Evolutionary conservation across 169 alveolate species (phyloP).

Genomic region (Plasmodium coatneyi): DNA sequence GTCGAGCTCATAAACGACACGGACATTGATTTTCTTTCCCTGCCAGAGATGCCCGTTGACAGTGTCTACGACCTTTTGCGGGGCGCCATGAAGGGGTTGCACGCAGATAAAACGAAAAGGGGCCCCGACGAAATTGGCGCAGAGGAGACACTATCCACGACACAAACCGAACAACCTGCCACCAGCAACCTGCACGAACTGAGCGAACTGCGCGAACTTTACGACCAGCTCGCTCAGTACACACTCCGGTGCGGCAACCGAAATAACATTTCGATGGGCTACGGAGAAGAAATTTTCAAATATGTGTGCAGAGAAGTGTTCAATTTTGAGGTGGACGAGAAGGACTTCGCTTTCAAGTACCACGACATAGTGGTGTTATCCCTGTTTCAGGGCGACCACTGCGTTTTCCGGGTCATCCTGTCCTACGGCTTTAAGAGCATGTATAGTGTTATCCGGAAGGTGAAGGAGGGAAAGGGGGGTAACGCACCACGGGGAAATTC

Average conservation of each 20-base stretch:
- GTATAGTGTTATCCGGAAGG: conserved; percentile 39
- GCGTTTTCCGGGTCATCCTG: conserved; percentile 47
- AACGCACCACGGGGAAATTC: background rate
- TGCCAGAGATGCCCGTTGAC: conserved; percentile 26
- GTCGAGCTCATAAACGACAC: conserved; percentile 32
- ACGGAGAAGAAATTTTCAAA: conserved; percentile 67
- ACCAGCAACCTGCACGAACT: background rate
- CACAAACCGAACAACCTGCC: background rate
- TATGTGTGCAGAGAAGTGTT: conserved; percentile 40
- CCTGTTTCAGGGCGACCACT: background rate
- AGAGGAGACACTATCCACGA: background rate
- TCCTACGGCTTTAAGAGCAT: conserved; percentile 71
- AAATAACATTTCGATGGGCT: conserved; percentile 66
- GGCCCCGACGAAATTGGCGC: background rate
- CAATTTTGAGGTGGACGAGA: conserved; percentile 7
- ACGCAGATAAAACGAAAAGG: background rate
- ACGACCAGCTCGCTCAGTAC: background rate
- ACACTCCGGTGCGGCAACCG: conserved; percentile 16
- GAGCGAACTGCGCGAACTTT: background rate
- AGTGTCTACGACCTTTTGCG: conserved; percentile 22
- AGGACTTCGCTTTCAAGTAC: conserved; percentile 14
- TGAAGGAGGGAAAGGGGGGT: background rate
- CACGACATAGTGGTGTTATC: conserved; percentile 51
- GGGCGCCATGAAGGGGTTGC: background rate
- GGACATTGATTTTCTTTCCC: conserved; percentile 24